Percentiles rank a stretch among this genome's conserved stretches.
These are phyloP conservation scores for Fusarium sambucinum DNA, from an alignment of 2,329 filamentous ascomycete species.

Conservation along the genomic window DNA sequence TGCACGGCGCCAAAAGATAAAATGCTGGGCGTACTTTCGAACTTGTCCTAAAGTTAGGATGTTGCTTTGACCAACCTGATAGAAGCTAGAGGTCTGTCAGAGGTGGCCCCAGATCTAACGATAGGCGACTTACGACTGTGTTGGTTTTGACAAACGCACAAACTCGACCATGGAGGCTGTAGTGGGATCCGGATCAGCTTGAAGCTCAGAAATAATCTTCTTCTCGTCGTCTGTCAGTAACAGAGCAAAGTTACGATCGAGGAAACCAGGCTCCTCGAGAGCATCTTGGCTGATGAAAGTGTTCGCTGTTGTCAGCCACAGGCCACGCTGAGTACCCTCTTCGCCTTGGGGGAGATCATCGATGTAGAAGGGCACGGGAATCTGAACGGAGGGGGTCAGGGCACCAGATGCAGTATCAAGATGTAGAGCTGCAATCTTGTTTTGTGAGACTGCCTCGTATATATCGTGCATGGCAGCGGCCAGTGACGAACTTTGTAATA, in stretches of 20 bases:
- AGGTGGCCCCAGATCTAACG: not conserved
- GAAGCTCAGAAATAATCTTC: slow-evolving; percentile 77
- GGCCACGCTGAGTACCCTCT: slow-evolving; percentile 76
- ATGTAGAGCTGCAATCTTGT: slow-evolving; percentile 86
- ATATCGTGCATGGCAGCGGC: slow-evolving; percentile 86
- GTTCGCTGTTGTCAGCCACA: slow-evolving; percentile 91
- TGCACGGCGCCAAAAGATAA: slow-evolving; percentile 95
- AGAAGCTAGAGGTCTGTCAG: slow-evolving; percentile 58
- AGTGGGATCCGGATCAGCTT: slow-evolving; percentile 80
- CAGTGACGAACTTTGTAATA: slow-evolving; percentile 78
- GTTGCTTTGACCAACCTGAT: slow-evolving; percentile 77
- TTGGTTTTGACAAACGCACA: slow-evolving; percentile 78
- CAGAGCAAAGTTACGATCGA: slow-evolving; percentile 89
- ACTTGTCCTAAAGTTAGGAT: slow-evolving; percentile 83
- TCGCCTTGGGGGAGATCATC: slow-evolving; percentile 77
- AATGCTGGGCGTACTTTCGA: slow-evolving; percentile 88
- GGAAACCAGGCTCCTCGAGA: slow-evolving; percentile 72
- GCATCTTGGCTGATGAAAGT: slow-evolving; percentile 77
- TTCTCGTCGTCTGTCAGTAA: slow-evolving; percentile 86
- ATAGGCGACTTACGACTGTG: slow-evolving; percentile 64
- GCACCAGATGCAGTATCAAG: slow-evolving; percentile 73
- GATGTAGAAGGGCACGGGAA: slow-evolving; percentile 75
- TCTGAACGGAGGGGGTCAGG: slow-evolving; percentile 73
- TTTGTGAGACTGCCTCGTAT: slow-evolving; percentile 83
- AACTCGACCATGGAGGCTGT: slow-evolving; percentile 85